These are phyloP conservation scores for Penicillium sp. DNA, from an alignment of 2,329 filamentous ascomycete species.

Conservation along the genomic window DNA sequence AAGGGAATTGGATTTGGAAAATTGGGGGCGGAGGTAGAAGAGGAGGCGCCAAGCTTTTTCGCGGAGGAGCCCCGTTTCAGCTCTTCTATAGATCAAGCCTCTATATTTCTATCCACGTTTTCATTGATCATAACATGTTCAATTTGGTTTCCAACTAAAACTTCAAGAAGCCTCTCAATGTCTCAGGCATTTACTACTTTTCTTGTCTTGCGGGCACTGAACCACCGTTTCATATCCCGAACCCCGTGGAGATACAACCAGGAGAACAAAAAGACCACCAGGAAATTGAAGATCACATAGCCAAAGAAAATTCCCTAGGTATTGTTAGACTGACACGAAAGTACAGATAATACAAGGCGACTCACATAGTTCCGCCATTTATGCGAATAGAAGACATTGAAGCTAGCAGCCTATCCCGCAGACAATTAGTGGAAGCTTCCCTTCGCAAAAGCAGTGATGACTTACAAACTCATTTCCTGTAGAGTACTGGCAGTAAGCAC, in stretches of 20 bases:
- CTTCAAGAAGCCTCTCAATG: background rate
- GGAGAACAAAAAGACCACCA: constrained; percentile 52
- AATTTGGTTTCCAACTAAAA: background rate
- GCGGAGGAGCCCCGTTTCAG: constrained; percentile 3
- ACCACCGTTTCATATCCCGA: constrained; percentile 31
- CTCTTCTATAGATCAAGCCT: background rate
- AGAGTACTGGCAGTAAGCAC: constrained; percentile 65
- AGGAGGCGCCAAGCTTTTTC: constrained; percentile 18
- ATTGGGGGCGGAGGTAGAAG: constrained; percentile 1
- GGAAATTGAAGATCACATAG: constrained; percentile 66
- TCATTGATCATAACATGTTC: background rate
- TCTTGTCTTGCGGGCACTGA: constrained; percentile 32
- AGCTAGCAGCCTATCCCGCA: constrained; percentile 38
- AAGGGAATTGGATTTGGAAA: background rate
- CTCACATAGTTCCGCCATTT: constrained; percentile 65
- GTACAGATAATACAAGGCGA: constrained; percentile 15
- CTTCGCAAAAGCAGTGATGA: background rate
- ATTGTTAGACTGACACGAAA: background rate
- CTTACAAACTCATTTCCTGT: constrained; percentile 62
- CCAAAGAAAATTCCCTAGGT: constrained; percentile 60
- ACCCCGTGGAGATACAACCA: constrained; percentile 55
- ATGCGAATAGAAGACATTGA: constrained; percentile 62
- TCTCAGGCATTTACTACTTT: constrained; percentile 5
- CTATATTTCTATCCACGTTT: background rate
- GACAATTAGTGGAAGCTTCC: background rate